Evolutionary conservation across 257 asterid genomes (phyloP), one percentile per base, ranked within the genome.

Genomic region (Avicennia marina): DNA sequence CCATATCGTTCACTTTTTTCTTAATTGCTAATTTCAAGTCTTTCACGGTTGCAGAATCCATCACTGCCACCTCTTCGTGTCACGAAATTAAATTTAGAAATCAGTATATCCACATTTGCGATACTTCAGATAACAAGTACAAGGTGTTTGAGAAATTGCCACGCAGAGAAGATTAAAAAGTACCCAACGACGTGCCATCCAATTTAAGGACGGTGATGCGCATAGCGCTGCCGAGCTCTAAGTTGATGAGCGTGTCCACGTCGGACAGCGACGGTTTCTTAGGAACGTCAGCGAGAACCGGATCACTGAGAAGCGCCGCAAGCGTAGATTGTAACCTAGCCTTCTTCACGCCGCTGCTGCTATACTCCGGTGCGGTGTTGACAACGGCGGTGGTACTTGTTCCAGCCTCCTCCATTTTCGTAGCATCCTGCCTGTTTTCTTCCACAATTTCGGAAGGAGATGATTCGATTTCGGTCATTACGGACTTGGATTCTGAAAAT

Each of bases 211-310:
- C 74, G 16, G 89, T 56, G 70, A 88, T 72, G 36, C 95, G 94
- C 98, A 88, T 91, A 47, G 96, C 96, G 67, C 98, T 91, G 61
- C 96, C 98, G 58, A 88, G 87, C 72, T 91, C 95, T 78, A 85
- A 71, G 76, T 78, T 88, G 68, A 91, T 77, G 44, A 91, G 95
- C 20, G 95, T 88, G 70, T 88, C 96, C 36, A 91, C 97, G 42
- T 91, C 97, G 2, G 89, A 64, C 8, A 88, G 74, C 13, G 79
- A 61, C 18, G 94, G 95, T 20, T 83, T 76, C 57, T 75, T 91
- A 7, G 98, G 94, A 20, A 91, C 84, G 74, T 88, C 95, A 16
- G 84, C 61, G 16, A 88, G 95, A 53, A 88, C 44, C 12, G 98
- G 95, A 72, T 91, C 98, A n/a, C 66, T 69, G 64, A 83, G 90